phyloP scores from a whole-genome alignment of 495 filamentous ascomycete species.

The Hyphodiscus hymeniophilus region DNA sequence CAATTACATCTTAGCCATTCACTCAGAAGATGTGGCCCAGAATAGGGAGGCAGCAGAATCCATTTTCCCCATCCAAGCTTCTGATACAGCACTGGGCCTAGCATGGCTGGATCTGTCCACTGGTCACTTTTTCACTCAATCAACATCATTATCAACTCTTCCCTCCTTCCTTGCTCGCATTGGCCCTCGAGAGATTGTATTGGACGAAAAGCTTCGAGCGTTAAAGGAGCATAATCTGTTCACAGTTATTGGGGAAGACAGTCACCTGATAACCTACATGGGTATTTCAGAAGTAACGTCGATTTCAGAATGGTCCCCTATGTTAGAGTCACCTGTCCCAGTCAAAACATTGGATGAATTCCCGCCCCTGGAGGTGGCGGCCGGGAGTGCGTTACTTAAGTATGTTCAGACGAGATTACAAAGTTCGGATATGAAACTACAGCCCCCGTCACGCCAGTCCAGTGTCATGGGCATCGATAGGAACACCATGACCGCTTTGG shows the following conservation, averaged over 20 bases:
- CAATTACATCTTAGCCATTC: slow-evolving; percentile 79
- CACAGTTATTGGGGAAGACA: slow-evolving; percentile 44
- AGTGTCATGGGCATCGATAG: slow-evolving; percentile 88
- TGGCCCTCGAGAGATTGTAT: slow-evolving; percentile 74
- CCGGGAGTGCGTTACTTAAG: slow-evolving; percentile 62
- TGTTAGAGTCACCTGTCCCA: slow-evolving; percentile 63
- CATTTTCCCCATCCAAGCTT: neutral
- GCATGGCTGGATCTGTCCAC: slow-evolving; percentile 95
- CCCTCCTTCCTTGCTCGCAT: slow-evolving; percentile 74
- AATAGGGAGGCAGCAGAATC: neutral
- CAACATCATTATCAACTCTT: slow-evolving; percentile 62
- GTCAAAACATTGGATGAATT: slow-evolving; percentile 33
- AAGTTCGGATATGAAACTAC: slow-evolving; percentile 73
- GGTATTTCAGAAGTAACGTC: slow-evolving; percentile 37
- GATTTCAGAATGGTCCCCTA: slow-evolving; percentile 59
- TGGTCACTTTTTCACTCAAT: slow-evolving; percentile 83
- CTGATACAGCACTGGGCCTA: slow-evolving; percentile 49
- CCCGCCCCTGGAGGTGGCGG: slow-evolving; percentile 41
- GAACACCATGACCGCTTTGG: slow-evolving; percentile 79
- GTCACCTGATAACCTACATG: slow-evolving; percentile 48
- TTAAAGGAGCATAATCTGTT: slow-evolving; percentile 33
- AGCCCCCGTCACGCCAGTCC: slow-evolving; percentile 68
- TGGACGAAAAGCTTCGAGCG: slow-evolving; percentile 54
- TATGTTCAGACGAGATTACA: slow-evolving; percentile 77
- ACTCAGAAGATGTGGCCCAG: slow-evolving; percentile 23